These are phyloP conservation scores for Stereocaulon alpinum DNA, from an alignment of 495 filamentous ascomycete species.

Conservation along the genomic window DNA sequence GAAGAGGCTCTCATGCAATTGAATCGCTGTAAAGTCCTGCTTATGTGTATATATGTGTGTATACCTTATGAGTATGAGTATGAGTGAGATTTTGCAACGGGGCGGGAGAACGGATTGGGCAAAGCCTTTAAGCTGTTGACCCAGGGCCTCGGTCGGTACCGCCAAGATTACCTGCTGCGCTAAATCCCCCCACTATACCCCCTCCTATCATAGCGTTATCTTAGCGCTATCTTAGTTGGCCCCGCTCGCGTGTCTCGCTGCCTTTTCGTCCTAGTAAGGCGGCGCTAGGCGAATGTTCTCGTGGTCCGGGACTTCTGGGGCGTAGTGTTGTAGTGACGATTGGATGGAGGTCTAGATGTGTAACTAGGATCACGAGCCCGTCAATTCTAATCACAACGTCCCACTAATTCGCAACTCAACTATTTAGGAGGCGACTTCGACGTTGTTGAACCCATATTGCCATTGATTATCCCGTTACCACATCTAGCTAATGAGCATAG, in stretches of 20 bases:
- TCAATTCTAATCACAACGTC: too few species aligned
- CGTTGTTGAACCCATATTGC: too few species aligned
- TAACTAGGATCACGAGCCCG: too few species aligned
- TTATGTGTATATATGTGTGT: background rate
- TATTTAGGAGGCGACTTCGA: too few species aligned
- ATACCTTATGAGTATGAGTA: too few species aligned
- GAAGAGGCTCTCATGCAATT: background rate
- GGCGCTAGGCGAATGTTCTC: background rate
- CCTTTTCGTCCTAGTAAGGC: background rate
- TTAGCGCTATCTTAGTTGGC: background rate
- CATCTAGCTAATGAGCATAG: too few species aligned
- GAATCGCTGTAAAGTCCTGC: background rate
- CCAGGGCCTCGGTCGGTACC: background rate
- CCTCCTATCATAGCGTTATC: background rate
- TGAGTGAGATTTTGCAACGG: background rate
- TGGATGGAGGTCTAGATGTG: too few species aligned
- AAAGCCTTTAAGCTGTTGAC: background rate
- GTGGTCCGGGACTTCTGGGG: too few species aligned
- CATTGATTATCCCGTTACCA: too few species aligned
- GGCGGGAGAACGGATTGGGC: background rate
- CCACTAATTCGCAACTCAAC: too few species aligned
- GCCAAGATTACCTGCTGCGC: background rate
- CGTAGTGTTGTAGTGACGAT: too few species aligned
- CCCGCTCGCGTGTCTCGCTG: background rate
- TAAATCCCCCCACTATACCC: background rate